phyloP scores from a whole-genome alignment of 345 rosid species.

The Brassica napus region DNA sequence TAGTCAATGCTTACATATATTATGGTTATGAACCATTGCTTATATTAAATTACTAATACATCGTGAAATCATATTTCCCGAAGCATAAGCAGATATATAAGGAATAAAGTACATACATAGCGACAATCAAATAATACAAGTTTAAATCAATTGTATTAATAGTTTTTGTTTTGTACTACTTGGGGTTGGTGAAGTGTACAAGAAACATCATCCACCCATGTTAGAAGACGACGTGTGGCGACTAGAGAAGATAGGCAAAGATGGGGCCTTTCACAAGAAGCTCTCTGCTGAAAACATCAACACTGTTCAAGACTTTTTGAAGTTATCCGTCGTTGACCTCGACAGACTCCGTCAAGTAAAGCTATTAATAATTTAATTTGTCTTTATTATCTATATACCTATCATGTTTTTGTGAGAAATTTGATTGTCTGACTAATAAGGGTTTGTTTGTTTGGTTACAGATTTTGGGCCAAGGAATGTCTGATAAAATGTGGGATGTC shows the following conservation, averaged over 20 bases:
- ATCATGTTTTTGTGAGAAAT: background rate
- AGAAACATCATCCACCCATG: slow-evolving; percentile 88
- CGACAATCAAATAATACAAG: background rate
- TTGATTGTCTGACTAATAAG: slow-evolving; percentile 6
- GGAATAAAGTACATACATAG: background rate
- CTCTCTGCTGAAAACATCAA: slow-evolving; percentile 44
- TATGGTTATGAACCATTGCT: background rate
- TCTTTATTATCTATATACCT: background rate
- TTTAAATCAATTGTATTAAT: background rate
- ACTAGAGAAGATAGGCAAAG: slow-evolving; percentile 85
- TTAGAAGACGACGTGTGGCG: slow-evolving; percentile 87
- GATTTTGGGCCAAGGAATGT: slow-evolving; percentile 67
- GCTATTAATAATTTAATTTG: background rate
- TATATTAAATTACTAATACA: background rate
- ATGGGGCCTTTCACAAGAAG: slow-evolving; percentile 83
- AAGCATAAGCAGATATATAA: background rate
- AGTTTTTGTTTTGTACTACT: background rate
- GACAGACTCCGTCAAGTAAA: slow-evolving; percentile 56
- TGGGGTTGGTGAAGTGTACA: slow-evolving; percentile 64
- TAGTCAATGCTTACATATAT: slow-evolving; percentile 14
- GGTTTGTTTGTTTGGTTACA: slow-evolving; percentile 31
- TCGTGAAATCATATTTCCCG: background rate
- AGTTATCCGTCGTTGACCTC: slow-evolving; percentile 56
- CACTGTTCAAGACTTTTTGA: slow-evolving; percentile 79
- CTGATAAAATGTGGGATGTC: slow-evolving; percentile 80